Evolutionary conservation across 2,329 filamentous ascomycete species (phyloP), one percentile per base, ranked within the genome.

Genomic region (Mycosphaerelloides madeirae): DNA sequence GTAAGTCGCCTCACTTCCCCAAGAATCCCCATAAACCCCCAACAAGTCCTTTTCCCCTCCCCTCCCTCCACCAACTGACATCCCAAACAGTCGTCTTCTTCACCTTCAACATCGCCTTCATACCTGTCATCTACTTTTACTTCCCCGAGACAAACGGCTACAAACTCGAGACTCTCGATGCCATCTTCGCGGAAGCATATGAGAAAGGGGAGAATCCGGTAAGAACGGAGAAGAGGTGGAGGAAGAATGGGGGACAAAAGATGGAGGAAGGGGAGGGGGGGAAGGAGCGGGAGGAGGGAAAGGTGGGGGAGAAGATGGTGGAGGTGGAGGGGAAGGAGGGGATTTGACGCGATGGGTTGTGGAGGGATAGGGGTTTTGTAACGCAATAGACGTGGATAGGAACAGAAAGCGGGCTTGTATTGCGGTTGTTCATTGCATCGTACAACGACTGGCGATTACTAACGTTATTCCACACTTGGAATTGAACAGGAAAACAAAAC

Each of bases 51-150:
- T n/a, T n/a, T n/a, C n/a, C n/a, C n/a, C n/a, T n/a, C n/a, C n/a
- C n/a, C n/a, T n/a, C n/a, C n/a, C n/a, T n/a, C n/a, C n/a, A n/a
- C n/a, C n/a, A n/a, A n/a, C n/a, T n/a, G n/a, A n/a, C n/a, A n/a
- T n/a, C n/a, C n/a, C n/a, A n/a, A n/a, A n/a, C n/a, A n/a, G n/a
- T 76, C 1, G 73, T 75, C 50, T 76, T 74, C 56, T 70, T 70
- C 29, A 45, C 41, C 42, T 48, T 48, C 38, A 51, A 51, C 19
- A 29, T 44, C 8, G 36, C 46, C 12, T 36, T 38, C 25, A 29
- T 44, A 12, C 43, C 43, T 19, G 35, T 47, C 34, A 46, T 46
- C 46, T 44, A 28, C 46, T 49, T 35, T 19, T 44, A 38, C 35
- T 44, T 44, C 29, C 48, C 48, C 1, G 52, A 54, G 31, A 54